Evolutionary conservation across 1,284 basidiomycete species (phyloP), one percentile per base, ranked within the genome.

Genomic region (Wolfiporia cocos): DNA sequence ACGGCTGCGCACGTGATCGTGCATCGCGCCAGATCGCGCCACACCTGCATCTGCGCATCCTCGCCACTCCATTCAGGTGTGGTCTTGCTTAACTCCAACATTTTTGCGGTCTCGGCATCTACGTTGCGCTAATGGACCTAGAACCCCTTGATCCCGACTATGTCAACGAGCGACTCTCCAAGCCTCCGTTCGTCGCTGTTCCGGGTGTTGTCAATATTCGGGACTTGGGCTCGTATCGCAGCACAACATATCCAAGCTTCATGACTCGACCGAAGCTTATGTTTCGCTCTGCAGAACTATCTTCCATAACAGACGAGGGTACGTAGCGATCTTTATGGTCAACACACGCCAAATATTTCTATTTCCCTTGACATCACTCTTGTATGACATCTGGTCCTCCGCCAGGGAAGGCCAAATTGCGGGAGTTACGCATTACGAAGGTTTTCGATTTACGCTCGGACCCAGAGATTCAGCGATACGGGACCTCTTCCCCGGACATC

Each of bases 361-460:
- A 29, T 26, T 39, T 35, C 36, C 28, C 23, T 39, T 42, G 18
- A 36, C 33, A 29, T 32, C 19, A 17, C 11, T 14, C n/a, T n/a
- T n/a, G n/a, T n/a, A n/a, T n/a, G n/a, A n/a, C n/a, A n/a, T n/a
- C n/a, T n/a, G n/a, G n/a, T n/a, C n/a, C n/a, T n/a, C n/a, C 23
- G 31, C 4, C 44, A 86, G 86, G 86, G 42, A 74, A 73, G 52
- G 59, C 58, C 19, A 70, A 73, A 49, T 58, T 88, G 39, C 71
- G 57, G 50, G 64, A 70, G 14, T 68, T 88, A n/a, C 80, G 81
- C 4, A 70, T 88, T 45, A 68, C 70, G 3, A 78, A 67, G 44
- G 69, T 86, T 37, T 88, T 79, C 53, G 85, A 88, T 64, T 66
- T 88, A 37, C 74, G 86, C 51, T 87, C 84, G 5, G 81, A 87